phyloP scores from a whole-genome alignment of 345 rosid species.

The Brassica juncea region DNA sequence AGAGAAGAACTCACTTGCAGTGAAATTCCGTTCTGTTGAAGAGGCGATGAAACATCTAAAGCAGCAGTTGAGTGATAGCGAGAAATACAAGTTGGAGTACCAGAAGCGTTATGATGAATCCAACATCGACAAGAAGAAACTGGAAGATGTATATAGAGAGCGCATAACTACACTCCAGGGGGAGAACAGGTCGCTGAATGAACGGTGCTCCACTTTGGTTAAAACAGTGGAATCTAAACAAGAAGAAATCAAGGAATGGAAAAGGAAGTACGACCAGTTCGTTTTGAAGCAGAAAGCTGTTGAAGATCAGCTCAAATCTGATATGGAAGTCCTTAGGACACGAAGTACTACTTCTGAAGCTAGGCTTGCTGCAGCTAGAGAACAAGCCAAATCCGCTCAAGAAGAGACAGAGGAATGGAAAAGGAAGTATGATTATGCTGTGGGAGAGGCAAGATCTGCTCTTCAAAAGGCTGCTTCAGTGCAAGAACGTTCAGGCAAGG shows the following conservation, averaged over 20 bases:
- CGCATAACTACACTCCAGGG: slow-evolving; percentile 80
- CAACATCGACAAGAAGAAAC: slow-evolving; percentile 83
- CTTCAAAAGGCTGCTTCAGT: slow-evolving; percentile 86
- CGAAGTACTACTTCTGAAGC: slow-evolving; percentile 92
- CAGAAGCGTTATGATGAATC: slow-evolving; percentile 93
- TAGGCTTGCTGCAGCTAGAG: slow-evolving; percentile 92
- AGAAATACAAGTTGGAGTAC: slow-evolving; percentile 78
- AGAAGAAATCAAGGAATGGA: slow-evolving; percentile 75
- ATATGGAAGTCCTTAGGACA: slow-evolving; percentile 75
- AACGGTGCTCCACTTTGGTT: slow-evolving; percentile 71
- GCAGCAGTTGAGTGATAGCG: slow-evolving; percentile 88
- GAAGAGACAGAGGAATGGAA: slow-evolving; percentile 96
- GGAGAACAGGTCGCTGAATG: slow-evolving; percentile 71
- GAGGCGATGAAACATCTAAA: slow-evolving; percentile 73
- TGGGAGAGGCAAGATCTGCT: slow-evolving; percentile 87
- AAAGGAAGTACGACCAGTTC: slow-evolving; percentile 68
- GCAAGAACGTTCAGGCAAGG: slow-evolving; percentile 79
- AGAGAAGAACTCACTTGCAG: slow-evolving; percentile 73
- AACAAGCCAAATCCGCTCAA: slow-evolving; percentile 81
- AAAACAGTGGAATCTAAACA: slow-evolving; percentile 73
- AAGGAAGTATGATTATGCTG: slow-evolving; percentile 83
- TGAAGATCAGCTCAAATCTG: slow-evolving; percentile 71
- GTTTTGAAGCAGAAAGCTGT: slow-evolving; percentile 72
- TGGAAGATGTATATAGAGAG: slow-evolving; percentile 73
- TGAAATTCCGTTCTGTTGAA: slow-evolving; percentile 84